Percentiles rank a stretch among this genome's conserved stretches.
Conservation (phyloP, 371 early-diverging fungal genomes). For the Circinella umbellata region DNA sequence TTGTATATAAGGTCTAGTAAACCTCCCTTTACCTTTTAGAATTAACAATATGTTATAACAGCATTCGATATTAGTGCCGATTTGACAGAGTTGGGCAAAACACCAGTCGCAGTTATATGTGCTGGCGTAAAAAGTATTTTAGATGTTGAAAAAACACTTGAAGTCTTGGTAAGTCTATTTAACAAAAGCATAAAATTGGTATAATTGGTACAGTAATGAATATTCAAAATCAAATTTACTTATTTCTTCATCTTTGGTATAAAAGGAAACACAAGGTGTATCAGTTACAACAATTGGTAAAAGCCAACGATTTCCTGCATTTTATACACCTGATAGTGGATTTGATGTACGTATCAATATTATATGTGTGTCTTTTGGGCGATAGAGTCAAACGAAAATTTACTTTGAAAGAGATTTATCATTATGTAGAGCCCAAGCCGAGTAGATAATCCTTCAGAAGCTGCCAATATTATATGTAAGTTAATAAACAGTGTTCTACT, state of each 20-base stretch:
- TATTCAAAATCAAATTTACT: neutral
- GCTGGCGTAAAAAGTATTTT: conserved; percentile 94
- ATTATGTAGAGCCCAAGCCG: conserved; percentile 63
- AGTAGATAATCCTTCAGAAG: conserved; percentile 60
- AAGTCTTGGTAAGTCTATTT: conserved; percentile 63
- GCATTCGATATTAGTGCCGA: conserved; percentile 93
- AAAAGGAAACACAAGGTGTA: conserved; percentile 90
- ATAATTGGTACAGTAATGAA: neutral
- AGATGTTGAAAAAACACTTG: conserved; percentile 89
- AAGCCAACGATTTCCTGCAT: conserved; percentile 82
- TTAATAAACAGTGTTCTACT: neutral
- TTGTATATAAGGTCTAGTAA: too few relatives aligned
- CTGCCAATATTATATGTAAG: conserved; percentile 71
- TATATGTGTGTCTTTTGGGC: too few relatives aligned
- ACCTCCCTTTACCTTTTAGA: too few relatives aligned
- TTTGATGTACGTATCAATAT: conserved; percentile 45
- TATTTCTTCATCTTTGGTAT: neutral
- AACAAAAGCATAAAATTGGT: neutral
- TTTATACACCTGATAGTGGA: conserved; percentile 83
- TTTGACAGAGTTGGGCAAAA: conserved; percentile 88
- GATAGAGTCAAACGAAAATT: too few relatives aligned
- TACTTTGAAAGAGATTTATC: neutral
- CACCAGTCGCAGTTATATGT: conserved; percentile 93
- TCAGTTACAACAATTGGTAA: conserved; percentile 81
- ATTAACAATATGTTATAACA: conserved; percentile 8